phyloP scores from a whole-genome alignment of 495 filamentous ascomycete genomes.

The Neurospora sp. region DNA sequence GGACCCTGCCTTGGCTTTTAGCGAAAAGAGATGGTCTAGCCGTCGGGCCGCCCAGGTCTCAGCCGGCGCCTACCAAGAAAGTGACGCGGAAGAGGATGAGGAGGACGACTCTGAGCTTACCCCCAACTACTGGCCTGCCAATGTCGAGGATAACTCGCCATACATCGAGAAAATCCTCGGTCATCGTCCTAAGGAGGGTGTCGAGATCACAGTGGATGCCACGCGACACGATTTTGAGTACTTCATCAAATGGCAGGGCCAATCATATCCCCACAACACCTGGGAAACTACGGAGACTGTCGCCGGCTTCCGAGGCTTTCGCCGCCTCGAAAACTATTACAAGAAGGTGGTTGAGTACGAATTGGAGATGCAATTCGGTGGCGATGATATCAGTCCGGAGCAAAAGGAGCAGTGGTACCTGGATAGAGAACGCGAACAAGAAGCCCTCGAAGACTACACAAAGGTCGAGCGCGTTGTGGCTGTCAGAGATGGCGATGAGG shows the following conservation, averaged over 20 bases:
- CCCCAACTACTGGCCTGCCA: conserved; percentile 53
- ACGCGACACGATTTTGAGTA: conserved; percentile 81
- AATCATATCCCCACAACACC: conserved; percentile 88
- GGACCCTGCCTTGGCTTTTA: conserved; percentile 50
- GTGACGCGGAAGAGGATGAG: conserved; percentile 54
- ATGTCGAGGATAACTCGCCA: conserved; percentile 57
- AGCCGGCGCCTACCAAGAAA: conserved; percentile 82
- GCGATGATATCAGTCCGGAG: conserved; percentile 64
- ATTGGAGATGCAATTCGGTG: conserved; percentile 56
- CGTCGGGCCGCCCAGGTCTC: conserved; percentile 76
- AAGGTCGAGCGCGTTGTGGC: conserved; percentile 89
- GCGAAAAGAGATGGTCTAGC: conserved; percentile 81
- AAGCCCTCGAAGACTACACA: conserved; percentile 75
- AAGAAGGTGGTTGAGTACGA: conserved; percentile 69
- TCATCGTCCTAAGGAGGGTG: conserved; percentile 65
- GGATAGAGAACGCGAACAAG: conserved; percentile 75
- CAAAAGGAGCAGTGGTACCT: conserved; percentile 86
- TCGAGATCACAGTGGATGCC: conserved; percentile 44
- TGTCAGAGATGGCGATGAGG: conserved; percentile 62
- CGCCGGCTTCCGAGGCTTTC: conserved; percentile 53
- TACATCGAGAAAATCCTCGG: conserved; percentile 87
- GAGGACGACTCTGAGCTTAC: conserved; percentile 52
- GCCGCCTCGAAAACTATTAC: conserved; percentile 89
- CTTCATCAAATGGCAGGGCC: conserved; percentile 94
- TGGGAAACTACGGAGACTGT: conserved; percentile 77